Evolutionary conservation across 1,284 basidiomycete genomes (phyloP), one percentile per base, ranked within the genome.

Genomic region (Omphalotus olearius): DNA sequence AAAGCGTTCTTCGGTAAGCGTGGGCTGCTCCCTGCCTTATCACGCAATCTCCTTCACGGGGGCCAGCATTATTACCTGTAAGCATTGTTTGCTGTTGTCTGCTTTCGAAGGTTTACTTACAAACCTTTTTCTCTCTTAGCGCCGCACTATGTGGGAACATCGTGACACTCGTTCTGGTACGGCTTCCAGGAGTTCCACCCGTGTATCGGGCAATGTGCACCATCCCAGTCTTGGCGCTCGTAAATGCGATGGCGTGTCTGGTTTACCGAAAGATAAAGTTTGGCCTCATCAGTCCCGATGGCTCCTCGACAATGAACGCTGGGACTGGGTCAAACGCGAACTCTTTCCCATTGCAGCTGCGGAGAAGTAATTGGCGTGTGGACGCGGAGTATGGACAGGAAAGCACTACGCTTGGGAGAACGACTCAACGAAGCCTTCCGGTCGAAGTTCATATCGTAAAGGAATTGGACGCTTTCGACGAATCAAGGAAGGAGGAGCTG

Each of bases 41-140:
- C 46, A 5, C 2, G 20, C 4, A 26, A 17, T 38, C 14, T 47
- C 6, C 20, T 47, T 6, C 20, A 13, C 11, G 46, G 46, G 13
- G 46, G 46, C 13, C 46, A 47, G 20, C 33, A 47, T 26, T 47
- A 47, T 28, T 47, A 47, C 16, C 25, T 47, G 46, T 47, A 28
- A 47, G 46, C 14, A 17, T 13, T 33, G 13, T 2, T 9, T 10
- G 7, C 13, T 3, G 9, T 33, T 13, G 30, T 4, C 9, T 33
- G 2, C 7, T 13, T 9, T 33, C 30, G 7, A 3, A 33, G 7
- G 9, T 9, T 33, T 33, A 33, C 30, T 9, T 9, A 3, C 7
- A 4, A n/a, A n/a, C 13, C 7, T 33, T 7, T 13, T 33, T 13
- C 13, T 9, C 30, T 33, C 13, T 9, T 23, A 47, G 46, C 17